Evolutionary conservation across 805 yeast genomes (phyloP).

Genomic region (Scheffersomyces coipomensis): DNA sequence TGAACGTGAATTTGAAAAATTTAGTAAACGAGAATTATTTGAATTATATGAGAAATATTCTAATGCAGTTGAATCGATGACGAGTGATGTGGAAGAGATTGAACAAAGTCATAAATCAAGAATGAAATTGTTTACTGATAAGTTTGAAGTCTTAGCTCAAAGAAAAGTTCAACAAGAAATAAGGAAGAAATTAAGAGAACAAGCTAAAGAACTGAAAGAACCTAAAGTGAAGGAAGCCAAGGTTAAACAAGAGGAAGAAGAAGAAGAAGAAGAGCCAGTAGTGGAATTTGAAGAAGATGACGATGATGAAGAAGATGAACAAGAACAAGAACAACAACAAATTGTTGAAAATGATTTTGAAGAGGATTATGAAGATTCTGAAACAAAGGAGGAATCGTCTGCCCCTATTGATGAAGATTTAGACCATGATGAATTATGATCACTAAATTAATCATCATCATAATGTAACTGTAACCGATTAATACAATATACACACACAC

Average conservation of each 20-base stretch:
- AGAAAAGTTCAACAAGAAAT: slow-evolving; percentile 32
- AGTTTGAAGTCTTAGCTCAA: slow-evolving; percentile 24
- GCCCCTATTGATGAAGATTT: neutral
- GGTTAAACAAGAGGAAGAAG: slow-evolving; percentile 7
- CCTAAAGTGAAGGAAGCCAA: slow-evolving; percentile 4
- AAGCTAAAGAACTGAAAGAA: slow-evolving; percentile 7
- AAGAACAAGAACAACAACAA: neutral
- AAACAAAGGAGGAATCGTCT: neutral
- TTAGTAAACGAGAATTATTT: slow-evolving; percentile 23
- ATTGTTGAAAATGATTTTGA: no score
- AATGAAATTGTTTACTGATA: slow-evolving; percentile 21
- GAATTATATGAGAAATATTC: slow-evolving; percentile 22
- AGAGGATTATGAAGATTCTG: no score
- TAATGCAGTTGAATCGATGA: slow-evolving; percentile 25
- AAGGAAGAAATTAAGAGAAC: slow-evolving; percentile 28
- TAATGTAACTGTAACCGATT: no score
- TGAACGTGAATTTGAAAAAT: slow-evolving; percentile 17
- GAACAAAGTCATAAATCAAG: slow-evolving; percentile 30
- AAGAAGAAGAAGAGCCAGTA: slow-evolving; percentile 1
- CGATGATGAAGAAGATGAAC: slow-evolving; percentile 18
- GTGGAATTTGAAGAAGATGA: slow-evolving; percentile 12
- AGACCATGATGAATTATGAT: neutral
- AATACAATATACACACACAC: no score
- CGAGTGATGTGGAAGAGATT: slow-evolving; percentile 26
- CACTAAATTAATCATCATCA: no score